Evolutionary conservation across 2,329 filamentous ascomycete species (phyloP).

Genomic region (Metarhizium guizhouense): DNA sequence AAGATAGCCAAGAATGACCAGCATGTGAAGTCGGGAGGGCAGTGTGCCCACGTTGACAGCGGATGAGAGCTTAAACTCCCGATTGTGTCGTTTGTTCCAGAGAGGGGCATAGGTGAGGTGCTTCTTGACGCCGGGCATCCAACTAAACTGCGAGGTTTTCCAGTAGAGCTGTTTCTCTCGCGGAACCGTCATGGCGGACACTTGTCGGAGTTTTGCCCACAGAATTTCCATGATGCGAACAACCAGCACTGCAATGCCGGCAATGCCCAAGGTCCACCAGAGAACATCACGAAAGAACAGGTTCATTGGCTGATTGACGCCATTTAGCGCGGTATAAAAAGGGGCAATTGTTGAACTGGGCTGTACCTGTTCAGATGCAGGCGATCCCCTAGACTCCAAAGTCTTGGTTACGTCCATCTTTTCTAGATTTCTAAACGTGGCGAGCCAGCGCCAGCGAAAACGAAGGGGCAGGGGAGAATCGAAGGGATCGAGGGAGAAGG

Average conservation of each 20-base stretch:
- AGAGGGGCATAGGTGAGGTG: conserved; percentile 53
- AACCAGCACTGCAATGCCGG: conserved; percentile 42
- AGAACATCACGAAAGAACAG: conserved; percentile 46
- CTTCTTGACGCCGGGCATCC: conserved; percentile 55
- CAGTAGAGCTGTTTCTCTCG: conserved; percentile 49
- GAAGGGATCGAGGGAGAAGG: neutral
- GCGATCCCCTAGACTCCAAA: conserved; percentile 19
- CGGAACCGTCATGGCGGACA: conserved; percentile 47
- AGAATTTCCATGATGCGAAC: conserved; percentile 45
- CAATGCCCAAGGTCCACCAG: conserved; percentile 52
- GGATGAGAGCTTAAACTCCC: conserved; percentile 53
- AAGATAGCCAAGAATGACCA: conserved; percentile 49
- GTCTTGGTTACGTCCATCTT: conserved; percentile 27
- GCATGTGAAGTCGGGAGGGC: conserved; percentile 53
- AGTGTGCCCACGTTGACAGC: conserved; percentile 54
- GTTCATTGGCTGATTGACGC: conserved; percentile 52
- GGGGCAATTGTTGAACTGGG: conserved; percentile 43
- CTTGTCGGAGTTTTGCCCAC: conserved; percentile 48
- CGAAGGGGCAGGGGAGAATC: neutral
- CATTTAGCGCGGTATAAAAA: conserved; percentile 47
- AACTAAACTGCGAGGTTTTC: conserved; percentile 46
- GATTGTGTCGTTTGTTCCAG: conserved; percentile 57
- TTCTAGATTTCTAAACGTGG: conserved; percentile 5
- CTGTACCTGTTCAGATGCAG: conserved; percentile 19
- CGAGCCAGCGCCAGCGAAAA: conserved; percentile 11